Conservation (phyloP, 768 basidiomycete species). For the Exidia glandulosa region DNA sequence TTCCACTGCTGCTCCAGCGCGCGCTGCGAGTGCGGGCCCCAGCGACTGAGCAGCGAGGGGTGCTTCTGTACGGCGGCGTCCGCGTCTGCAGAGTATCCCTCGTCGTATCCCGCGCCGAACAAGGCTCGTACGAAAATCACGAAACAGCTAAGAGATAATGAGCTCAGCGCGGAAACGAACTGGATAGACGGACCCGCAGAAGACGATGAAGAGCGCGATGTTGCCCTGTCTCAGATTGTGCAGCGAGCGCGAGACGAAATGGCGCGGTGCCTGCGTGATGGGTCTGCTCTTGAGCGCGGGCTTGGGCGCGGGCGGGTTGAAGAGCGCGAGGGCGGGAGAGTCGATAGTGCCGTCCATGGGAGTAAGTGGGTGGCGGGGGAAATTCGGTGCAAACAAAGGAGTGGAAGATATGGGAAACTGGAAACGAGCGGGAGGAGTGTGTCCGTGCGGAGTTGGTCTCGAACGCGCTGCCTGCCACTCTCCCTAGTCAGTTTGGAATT, state of each 20-base stretch:
- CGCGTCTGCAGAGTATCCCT: neutral
- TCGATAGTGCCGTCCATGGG: neutral
- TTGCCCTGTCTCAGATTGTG: neutral
- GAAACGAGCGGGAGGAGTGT: too few species aligned
- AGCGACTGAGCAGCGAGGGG: neutral
- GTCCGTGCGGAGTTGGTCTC: too few species aligned
- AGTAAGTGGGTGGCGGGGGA: neutral
- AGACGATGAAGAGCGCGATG: neutral
- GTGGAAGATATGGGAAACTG: too few species aligned
- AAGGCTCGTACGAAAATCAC: constrained; percentile 2
- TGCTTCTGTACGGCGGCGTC: neutral
- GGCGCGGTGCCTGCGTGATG: neutral
- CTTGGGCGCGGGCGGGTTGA: neutral
- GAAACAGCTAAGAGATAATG: neutral
- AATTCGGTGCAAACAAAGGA: too few species aligned
- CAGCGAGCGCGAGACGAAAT: neutral
- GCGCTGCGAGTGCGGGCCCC: neutral
- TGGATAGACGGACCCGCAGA: neutral
- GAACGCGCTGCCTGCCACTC: too few species aligned
- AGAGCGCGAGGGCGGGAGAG: neutral
- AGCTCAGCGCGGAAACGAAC: too few species aligned
- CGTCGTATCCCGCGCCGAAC: constrained; percentile 3
- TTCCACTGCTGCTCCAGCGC: neutral
- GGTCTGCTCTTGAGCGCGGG: neutral
- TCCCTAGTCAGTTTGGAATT: too few species aligned